Percentiles rank a stretch among this genome's conserved stretches.
Evolutionary conservation across 2,329 filamentous ascomycete genomes (phyloP).

Genomic region (Aspergillus tamarii): DNA sequence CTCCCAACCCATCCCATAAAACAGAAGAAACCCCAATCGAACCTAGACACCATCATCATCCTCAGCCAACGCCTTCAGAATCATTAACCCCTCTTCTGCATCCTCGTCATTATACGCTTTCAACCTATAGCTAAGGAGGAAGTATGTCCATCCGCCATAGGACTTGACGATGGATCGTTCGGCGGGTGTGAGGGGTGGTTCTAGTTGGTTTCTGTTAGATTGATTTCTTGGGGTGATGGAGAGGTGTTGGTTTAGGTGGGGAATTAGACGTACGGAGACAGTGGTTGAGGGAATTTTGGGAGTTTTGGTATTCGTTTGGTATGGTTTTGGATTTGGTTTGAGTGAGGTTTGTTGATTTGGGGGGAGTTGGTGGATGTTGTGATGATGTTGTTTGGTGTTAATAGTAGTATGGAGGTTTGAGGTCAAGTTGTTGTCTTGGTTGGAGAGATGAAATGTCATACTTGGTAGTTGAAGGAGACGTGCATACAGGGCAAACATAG

Average conservation of each 20-base stretch:
- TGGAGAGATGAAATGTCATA: no score
- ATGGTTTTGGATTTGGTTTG: no score
- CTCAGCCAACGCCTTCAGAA: slow-evolving; percentile 17
- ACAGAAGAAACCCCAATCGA: no score
- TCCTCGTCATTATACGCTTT: slow-evolving; percentile 32
- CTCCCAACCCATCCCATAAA: no score
- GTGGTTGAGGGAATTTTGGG: slow-evolving; percentile 19
- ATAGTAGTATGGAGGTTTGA: no score
- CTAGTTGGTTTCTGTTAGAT: slow-evolving; percentile 10
- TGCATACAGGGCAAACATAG: neutral
- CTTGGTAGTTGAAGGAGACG: no score
- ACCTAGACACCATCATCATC: neutral
- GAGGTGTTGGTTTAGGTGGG: no score
- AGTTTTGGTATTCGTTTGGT: no score
- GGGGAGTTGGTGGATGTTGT: neutral
- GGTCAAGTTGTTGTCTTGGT: no score
- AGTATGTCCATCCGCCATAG: slow-evolving; percentile 33
- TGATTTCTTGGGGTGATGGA: neutral
- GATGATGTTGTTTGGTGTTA: neutral
- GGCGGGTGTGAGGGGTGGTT: slow-evolving; percentile 29
- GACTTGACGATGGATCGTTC: slow-evolving; percentile 30
- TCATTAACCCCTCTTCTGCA: slow-evolving; percentile 23
- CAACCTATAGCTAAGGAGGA: slow-evolving; percentile 26
- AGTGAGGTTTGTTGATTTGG: no score
- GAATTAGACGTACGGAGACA: slow-evolving; percentile 6